Evolutionary conservation across 2,329 filamentous ascomycete genomes (phyloP).

Genomic region (Venturia asperata): DNA sequence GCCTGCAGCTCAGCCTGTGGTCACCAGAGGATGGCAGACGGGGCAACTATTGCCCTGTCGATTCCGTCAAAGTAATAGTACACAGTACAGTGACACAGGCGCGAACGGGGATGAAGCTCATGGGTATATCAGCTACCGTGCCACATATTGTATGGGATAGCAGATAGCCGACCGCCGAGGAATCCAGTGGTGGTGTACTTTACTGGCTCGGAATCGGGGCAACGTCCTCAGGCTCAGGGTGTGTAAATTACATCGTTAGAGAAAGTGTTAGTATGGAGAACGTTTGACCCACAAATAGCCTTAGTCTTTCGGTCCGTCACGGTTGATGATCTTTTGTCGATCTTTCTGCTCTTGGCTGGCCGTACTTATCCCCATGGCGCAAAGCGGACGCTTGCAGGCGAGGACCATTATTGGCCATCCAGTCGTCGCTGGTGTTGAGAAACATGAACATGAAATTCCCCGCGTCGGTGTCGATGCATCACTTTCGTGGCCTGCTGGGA

Average conservation of each 20-base stretch:
- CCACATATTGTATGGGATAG: not conserved
- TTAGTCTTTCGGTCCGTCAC: constrained; percentile 2
- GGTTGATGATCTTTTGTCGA: not conserved
- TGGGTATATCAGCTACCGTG: not conserved
- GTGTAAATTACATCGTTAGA: not conserved
- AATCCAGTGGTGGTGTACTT: not conserved
- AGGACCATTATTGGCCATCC: not conserved
- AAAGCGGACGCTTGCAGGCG: not conserved
- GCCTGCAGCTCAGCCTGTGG: not conserved
- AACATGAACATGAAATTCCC: not conserved
- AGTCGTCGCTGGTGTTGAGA: not conserved
- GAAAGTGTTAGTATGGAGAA: not conserved
- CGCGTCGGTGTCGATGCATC: not conserved
- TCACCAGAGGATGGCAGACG: not conserved
- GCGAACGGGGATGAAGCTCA: not conserved
- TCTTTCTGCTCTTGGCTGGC: not conserved
- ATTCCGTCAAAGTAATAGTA: not conserved
- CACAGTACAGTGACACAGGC: not conserved
- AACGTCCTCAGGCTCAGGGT: not conserved
- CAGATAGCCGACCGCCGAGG: not conserved
- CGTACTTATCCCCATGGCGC: not conserved
- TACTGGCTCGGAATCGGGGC: not conserved
- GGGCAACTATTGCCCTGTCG: constrained; percentile 5
- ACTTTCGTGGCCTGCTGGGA: not conserved
- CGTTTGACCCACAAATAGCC: not conserved